phyloP scores from a whole-genome alignment of 1,284 basidiomycete genomes.

The Fomes fomentarius region DNA sequence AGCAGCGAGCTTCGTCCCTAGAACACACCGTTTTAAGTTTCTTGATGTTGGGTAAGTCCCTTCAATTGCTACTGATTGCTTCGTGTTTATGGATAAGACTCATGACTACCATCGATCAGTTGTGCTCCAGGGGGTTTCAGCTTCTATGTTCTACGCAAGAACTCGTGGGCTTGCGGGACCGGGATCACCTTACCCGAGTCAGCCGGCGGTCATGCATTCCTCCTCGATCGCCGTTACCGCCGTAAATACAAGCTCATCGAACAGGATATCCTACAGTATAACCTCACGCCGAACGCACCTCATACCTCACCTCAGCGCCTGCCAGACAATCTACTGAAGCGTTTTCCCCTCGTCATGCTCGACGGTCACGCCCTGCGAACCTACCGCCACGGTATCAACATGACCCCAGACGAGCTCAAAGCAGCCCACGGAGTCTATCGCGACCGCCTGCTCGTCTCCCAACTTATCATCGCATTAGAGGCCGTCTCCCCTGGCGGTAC shows the following conservation, averaged over 20 bases:
- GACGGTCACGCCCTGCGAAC: constrained; percentile 39
- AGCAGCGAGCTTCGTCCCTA: constrained; percentile 8
- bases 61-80: background rate
- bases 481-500: constrained; percentile 33
- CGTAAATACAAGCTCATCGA: constrained; percentile 28
- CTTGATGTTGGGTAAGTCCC: constrained; percentile 26
- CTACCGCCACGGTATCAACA: constrained; percentile 7
- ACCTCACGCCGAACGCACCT: constrained; percentile 14
- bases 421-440: constrained; percentile 11
- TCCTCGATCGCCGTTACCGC: constrained; percentile 26
- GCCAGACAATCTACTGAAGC: constrained; percentile 6
- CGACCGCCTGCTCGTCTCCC: constrained; percentile 35
- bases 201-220: constrained; percentile 31
- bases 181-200: constrained; percentile 33
- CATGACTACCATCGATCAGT: constrained; percentile 17
- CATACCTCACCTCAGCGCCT: constrained; percentile 2
- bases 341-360: constrained; percentile 36
- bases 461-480: constrained; percentile 36
- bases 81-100: background rate
- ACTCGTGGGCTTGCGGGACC: constrained; percentile 30
- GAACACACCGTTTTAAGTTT: constrained; percentile 10
- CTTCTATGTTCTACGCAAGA: constrained; percentile 34
- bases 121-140: constrained; percentile 40
- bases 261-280: constrained; percentile 31
- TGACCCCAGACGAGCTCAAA: constrained; percentile 1